Evolutionary conservation across 805 yeast genomes (phyloP), one percentile per base, ranked within the genome.

Genomic region (Metschnikowia continentalis): DNA sequence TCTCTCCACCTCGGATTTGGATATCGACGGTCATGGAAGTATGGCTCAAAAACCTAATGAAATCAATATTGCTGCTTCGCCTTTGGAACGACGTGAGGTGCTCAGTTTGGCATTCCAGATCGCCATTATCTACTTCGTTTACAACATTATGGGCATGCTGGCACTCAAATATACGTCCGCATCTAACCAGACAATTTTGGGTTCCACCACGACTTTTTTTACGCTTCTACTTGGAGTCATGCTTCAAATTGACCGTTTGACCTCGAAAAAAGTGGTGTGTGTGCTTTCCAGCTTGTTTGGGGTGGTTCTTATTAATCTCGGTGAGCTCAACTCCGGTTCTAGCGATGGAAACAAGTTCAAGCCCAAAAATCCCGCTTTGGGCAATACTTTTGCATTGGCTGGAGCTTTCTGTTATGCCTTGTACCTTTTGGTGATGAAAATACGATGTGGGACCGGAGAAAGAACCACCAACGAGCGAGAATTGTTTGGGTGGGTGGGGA

Each of bases 151-250:
- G 51, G 76, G 68, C 3, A 68, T 78, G 62, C 48, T 64, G n/a
- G 65, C 79, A 2, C 66, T 80, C 42, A 69, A 69, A 53, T 80
- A 69, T 57, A 80, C 84, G 0, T 72, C 80, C 10, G 81, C 82
- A 0, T 75, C 83, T 19, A 79, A 78, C 56, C 79, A 74, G 55
- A 76, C 83, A 0, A 76, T 79, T 8, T 59, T 80, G 15, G 72
- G 81, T 6, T 74, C 83, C 2, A 74, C 81, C 1, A 72, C 82
- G 3, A 75, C 83, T 13, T 68, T 78, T 3, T 80, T 78, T 59
- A 77, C 83, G 0, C 63, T 80, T 35, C 54, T 78, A 14, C 62
- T 78, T 19, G 81, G 83, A 1, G 67, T 63, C 1, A 19, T 65
- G 8, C 59, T 70, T 19, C 67, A 67, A 23, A 73, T 76, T 17